Evolutionary conservation across 1,284 basidiomycete species (phyloP).

Genomic region (Malassezia arunalokei): DNA sequence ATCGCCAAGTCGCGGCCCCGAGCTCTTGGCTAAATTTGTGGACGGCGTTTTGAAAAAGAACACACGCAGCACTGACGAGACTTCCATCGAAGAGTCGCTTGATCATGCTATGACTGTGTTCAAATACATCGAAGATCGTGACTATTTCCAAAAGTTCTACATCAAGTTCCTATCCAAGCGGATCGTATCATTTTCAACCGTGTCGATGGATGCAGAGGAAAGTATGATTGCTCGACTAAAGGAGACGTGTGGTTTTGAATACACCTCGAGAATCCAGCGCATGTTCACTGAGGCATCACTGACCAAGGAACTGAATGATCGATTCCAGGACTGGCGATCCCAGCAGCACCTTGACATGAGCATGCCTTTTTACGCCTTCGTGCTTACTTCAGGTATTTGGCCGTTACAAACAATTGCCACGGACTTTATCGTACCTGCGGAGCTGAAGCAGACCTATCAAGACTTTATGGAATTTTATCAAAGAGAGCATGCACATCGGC

Average conservation of each 20-base stretch:
- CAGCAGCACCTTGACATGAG: constrained; percentile 56
- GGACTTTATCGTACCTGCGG: constrained; percentile 77
- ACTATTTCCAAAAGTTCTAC: constrained; percentile 99
- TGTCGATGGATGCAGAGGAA: constrained; percentile 90
- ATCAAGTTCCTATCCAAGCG: constrained; percentile 90
- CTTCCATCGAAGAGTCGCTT: constrained; percentile 73
- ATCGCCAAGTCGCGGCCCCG: constrained; percentile 61
- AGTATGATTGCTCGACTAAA: constrained; percentile 99
- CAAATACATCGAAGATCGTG: constrained; percentile 98
- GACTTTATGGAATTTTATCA: constrained; percentile 88
- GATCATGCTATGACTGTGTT: constrained; percentile 93
- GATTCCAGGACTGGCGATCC: constrained; percentile 86
- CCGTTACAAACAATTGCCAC: constrained; percentile 70
- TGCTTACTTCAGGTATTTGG: constrained; percentile 93
- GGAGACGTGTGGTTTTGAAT: constrained; percentile 96
- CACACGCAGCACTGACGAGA: constrained; percentile 70
- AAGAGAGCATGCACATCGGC: constrained; percentile 84
- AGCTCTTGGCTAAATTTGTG: constrained; percentile 83
- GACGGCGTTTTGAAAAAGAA: constrained; percentile 84
- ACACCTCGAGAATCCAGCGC: constrained; percentile 90
- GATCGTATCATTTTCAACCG: constrained; percentile 79
- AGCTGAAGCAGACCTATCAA: constrained; percentile 75
- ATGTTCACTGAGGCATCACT: constrained; percentile 99
- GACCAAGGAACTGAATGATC: constrained; percentile 88
- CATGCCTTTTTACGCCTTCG: constrained; percentile 66